phyloP scores from a whole-genome alignment of 2,329 filamentous ascomycete species.

The Neonectria punicea region DNA sequence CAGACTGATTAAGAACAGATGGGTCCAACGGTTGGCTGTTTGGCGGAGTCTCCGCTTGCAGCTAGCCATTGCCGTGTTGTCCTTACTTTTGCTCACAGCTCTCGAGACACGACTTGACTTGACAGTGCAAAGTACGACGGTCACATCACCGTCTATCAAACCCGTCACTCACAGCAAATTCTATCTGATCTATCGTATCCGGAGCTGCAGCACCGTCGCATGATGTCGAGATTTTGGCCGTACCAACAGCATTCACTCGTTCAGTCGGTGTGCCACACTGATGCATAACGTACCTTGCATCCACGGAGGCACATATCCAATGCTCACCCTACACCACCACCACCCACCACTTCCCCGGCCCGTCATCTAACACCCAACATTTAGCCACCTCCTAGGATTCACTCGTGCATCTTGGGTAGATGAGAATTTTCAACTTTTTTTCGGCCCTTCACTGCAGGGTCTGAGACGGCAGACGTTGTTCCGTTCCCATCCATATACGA shows the following conservation, averaged over 20 bases:
- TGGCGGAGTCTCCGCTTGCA: neutral
- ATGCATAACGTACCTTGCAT: conserved; percentile 24
- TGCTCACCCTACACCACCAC: conserved; percentile 1
- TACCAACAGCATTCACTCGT: conserved; percentile 13
- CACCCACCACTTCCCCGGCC: neutral
- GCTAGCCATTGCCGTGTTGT: conserved; percentile 2
- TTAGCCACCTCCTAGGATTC: conserved; percentile 2
- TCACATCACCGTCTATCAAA: conserved; percentile 17
- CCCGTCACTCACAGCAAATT: conserved; percentile 5
- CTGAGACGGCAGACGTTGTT: neutral
- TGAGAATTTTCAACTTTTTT: conserved; percentile 7
- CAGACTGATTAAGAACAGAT: neutral
- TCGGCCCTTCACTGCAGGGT: conserved; percentile 11
- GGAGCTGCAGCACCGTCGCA: conserved; percentile 7
- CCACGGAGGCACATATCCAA: neutral
- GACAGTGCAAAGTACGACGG: conserved; percentile 5
- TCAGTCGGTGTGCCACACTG: conserved; percentile 6
- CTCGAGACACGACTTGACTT: conserved; percentile 9
- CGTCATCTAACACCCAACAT: neutral
- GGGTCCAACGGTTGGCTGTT: conserved; percentile 8
- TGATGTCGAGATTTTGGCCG: conserved; percentile 13
- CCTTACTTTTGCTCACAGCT: conserved; percentile 6
- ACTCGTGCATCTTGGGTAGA: neutral
- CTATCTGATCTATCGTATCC: conserved; percentile 19
- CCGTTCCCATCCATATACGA: conserved; percentile 4